phyloP scores from a whole-genome alignment of 1,139 yeast genomes.

The Debaryomyces sp. region DNA sequence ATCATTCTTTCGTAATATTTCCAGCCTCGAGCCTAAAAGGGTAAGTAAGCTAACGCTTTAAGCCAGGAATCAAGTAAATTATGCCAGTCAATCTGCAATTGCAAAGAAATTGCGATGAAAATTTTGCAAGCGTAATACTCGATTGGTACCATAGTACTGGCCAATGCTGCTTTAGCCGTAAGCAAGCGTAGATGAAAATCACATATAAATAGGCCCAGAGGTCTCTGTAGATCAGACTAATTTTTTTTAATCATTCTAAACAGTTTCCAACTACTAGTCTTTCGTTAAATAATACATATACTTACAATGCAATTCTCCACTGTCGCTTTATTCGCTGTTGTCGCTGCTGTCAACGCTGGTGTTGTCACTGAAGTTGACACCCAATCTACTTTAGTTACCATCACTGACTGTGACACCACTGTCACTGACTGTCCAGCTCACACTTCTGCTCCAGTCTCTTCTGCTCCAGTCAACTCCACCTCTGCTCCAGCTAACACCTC shows the following conservation, averaged over 20 bases:
- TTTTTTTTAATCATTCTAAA: not conserved
- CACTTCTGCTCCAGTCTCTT: slow-evolving; percentile 20
- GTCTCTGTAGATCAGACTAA: not conserved
- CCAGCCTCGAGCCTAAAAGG: slow-evolving; percentile 4
- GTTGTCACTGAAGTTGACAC: slow-evolving; percentile 36
- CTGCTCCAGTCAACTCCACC: slow-evolving; percentile 16
- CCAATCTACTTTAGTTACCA: slow-evolving; percentile 38
- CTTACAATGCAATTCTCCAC: slow-evolving; percentile 48
- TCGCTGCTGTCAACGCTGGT: slow-evolving; percentile 39
- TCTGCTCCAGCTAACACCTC: slow-evolving; percentile 25
- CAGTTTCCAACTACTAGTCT: slow-evolving; percentile 22
- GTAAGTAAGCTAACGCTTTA: not conserved
- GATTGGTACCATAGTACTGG: slow-evolving; percentile 1
- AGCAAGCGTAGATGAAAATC: not conserved
- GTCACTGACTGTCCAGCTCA: slow-evolving; percentile 46
- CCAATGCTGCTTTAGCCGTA: not conserved
- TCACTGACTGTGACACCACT: slow-evolving; percentile 45
- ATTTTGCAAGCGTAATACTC: slow-evolving; percentile 2
- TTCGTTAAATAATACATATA: slow-evolving; percentile 22
- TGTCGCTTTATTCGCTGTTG: slow-evolving; percentile 48
- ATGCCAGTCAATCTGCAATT: not conserved
- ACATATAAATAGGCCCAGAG: slow-evolving; percentile 1
- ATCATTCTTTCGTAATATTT: not conserved
- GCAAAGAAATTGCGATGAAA: not conserved
- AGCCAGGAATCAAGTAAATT: not conserved